Evolutionary conservation across 257 asterid genomes (phyloP).

Genomic region (Asclepias syriaca): DNA sequence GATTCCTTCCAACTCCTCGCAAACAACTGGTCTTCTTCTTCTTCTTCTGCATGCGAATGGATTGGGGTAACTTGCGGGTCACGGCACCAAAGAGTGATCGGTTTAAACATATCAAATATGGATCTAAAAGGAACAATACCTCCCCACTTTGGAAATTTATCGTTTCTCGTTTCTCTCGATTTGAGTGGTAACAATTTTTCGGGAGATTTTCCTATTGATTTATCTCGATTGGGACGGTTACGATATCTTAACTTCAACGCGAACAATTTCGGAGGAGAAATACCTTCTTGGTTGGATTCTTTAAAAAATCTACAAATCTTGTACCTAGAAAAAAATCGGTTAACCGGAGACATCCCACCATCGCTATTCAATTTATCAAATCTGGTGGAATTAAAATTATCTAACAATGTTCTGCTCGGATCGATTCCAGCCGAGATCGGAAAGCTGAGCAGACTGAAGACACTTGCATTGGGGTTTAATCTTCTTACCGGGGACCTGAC

Average conservation of each 20-base stretch:
- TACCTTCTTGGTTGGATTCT: constrained; percentile 7
- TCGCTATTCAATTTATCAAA: constrained; percentile 4
- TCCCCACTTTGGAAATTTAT: constrained; percentile 20
- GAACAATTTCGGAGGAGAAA: not conserved
- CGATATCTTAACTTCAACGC: not conserved
- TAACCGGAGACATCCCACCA: constrained; percentile 2
- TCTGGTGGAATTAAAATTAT: not conserved
- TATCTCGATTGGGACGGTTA: constrained; percentile 2
- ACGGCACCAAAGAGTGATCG: constrained; percentile 4
- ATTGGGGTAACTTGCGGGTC: constrained; percentile 15
- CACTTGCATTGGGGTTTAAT: not conserved
- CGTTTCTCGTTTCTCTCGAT: constrained; percentile 19
- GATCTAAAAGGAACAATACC: constrained; percentile 25
- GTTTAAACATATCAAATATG: constrained; percentile 13
- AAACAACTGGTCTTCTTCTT: constrained; percentile 9
- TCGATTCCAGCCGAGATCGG: constrained; percentile 7
- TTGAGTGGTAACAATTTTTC: constrained; percentile 12
- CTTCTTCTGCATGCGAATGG: constrained; percentile 9
- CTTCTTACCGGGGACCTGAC: constrained; percentile 13
- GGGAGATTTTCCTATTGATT: constrained; percentile 7
- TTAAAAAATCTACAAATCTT: not conserved
- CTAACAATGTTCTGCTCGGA: not conserved
- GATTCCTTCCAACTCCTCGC: not conserved
- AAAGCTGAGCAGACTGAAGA: constrained; percentile 3
- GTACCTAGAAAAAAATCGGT: not conserved